Evolutionary conservation across 106 monocot genomes (phyloP), one percentile per base, ranked within the genome.

Genomic region (Platanthera guangdongensis): DNA sequence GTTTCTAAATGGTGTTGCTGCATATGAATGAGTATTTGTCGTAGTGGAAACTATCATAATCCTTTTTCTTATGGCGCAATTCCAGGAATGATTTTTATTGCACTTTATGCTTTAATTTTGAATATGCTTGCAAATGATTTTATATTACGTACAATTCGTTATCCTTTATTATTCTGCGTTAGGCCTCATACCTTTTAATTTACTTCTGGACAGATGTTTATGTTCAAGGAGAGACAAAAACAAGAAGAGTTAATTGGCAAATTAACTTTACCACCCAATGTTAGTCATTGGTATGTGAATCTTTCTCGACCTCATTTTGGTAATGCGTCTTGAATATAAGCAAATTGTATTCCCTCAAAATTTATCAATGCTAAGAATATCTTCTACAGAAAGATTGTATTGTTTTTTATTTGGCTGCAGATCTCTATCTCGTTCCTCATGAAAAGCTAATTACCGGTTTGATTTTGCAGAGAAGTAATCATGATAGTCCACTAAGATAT

Each of bases 241-340:
- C 97, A 89, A 72, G 86, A 83, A 72, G 46, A 72, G 13, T 57
- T 84, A 59, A 77, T 85, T 70, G 94, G 94, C 22, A 88, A 92
- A 70, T 74, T 80, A 62, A 25, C 83, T 46, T 81, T 97, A 74
- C 86, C 85, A 51, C 81, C 88, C 53, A 84, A 88, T 81, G 74
- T 97, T 68, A 87, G 88, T 52, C 89, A 94, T 68, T 82, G 94
- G 97, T 97, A 94, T 78, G 89, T 81, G 69, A 15, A 47, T 46
- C 47, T 47, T 5, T 69, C 70, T 47, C 47, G 47, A 9, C 15
- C n/a, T 48, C 47, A 0, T 47, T 47, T 69, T 46, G 15, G 13
- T 69, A 69, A 16, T 6, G 46, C 6, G 14, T 14, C 47, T 70
- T 70, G 47, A 70, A 70, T 70, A 6, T 48, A 9, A 16, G 47